phyloP scores from a whole-genome alignment of 2,329 filamentous ascomycete species.

The Apiospora koreana region DNA sequence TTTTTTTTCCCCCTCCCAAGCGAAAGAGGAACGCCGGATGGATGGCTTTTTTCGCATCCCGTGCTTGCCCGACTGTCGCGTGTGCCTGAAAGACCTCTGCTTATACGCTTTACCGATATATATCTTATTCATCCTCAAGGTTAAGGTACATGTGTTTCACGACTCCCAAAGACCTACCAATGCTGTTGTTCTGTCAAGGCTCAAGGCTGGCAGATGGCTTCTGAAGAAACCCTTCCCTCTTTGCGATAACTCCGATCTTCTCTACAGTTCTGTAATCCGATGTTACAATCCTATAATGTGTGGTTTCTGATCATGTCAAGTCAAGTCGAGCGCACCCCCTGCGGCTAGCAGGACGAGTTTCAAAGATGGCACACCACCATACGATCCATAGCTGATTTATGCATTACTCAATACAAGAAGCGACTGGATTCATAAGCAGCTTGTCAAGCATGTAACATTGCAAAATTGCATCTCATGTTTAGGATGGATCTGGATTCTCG shows the following conservation, averaged over 20 bases:
- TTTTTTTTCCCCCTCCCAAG: too few species aligned
- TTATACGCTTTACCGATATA: too few species aligned
- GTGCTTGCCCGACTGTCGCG: too few species aligned
- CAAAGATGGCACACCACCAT: not conserved
- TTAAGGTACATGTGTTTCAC: too few species aligned
- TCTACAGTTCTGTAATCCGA: not conserved
- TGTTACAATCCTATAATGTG: not conserved
- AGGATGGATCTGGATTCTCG: not conserved
- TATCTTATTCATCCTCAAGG: too few species aligned
- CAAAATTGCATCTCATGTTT: conserved; percentile 1
- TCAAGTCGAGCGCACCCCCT: not conserved
- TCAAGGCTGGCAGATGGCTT: too few species aligned
- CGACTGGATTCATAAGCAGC: not conserved
- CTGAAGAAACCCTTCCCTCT: too few species aligned
- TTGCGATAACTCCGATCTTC: too few species aligned
- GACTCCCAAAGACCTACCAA: too few species aligned
- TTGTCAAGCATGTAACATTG: not conserved
- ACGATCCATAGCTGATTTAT: not conserved
- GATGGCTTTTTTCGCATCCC: too few species aligned
- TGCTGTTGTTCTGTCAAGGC: too few species aligned
- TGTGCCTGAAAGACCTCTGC: too few species aligned
- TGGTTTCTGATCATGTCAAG: not conserved
- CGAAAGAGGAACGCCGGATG: not conserved
- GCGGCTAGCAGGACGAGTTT: not conserved
- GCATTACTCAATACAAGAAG: not conserved